Base-by-base conservation (phyloP, 1,284 basidiomycete species). In the Tylopilus sp. region DNA sequence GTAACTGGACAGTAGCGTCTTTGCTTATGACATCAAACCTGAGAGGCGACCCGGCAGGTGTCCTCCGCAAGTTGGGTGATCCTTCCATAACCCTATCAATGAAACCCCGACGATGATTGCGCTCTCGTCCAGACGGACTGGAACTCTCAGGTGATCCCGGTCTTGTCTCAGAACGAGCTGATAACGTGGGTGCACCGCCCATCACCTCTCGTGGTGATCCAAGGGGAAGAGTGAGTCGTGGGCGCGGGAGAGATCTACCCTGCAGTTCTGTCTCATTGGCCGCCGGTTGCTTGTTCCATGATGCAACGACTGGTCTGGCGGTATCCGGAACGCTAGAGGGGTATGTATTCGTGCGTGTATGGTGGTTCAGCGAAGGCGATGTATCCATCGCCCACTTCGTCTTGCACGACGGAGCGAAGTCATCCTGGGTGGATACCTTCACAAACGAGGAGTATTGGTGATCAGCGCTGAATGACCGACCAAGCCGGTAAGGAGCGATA, bases 91-190 rank as follows among this genome's bases (percentile, higher is more conserved):
- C 16, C 23, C 45, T 46, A 49, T 79, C 76, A 49, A 75, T 71
- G 52, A 76, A 77, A 8, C 79, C 74, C 10, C 78, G 71, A 45
- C 71, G 71, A 57, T 82, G 81, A 50, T 78, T 69, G 45, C 74
- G 63, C 33, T 47, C 54, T 16, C 52, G 58, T 37, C 48, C 47
- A 25, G 54, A 69, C 61, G 29, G 63, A 52, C 15, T 58, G 44
- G 48, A 70, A 66, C 49, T 72, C 60, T 51, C 57, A 30, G 49
- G 66, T 54, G 12, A 18, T 31, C 16, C 11, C 11, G 37, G 39
- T 16, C 46, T 55, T 2, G 39, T 23, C 50, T 60, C 58, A 2
- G 47, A 43, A 16, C 18, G 45, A 29, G 44, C 19, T 10, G 44
- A 30, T 25, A 42, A 18, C 3, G 50, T 29, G 10, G 61, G 51